phyloP scores from a whole-genome alignment of 495 filamentous ascomycete species.

The Daldinia grandis region DNA sequence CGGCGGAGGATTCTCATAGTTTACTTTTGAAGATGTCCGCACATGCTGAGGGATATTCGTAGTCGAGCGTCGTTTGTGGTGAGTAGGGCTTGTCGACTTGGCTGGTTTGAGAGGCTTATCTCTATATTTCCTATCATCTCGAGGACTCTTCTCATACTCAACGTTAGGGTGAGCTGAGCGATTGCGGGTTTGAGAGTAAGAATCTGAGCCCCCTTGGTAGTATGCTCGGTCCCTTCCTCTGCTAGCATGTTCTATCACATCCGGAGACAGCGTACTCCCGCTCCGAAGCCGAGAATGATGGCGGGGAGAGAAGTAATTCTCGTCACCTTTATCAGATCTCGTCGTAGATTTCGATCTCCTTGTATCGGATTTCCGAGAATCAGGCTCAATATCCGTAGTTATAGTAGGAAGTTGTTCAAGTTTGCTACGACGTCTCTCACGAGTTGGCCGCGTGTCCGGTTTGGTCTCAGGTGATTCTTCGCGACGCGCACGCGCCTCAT shows the following conservation, averaged over 20 bases:
- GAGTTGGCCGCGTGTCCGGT: constrained; percentile 24
- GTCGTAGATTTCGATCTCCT: constrained; percentile 43
- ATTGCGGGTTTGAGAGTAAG: constrained; percentile 31
- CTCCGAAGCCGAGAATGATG: constrained; percentile 29
- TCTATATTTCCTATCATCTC: constrained; percentile 38
- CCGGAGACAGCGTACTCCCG: constrained; percentile 35
- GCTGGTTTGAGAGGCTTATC: constrained; percentile 28
- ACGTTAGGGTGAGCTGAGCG: constrained; percentile 38
- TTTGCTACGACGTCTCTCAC: constrained; percentile 37
- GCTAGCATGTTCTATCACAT: constrained; percentile 48
- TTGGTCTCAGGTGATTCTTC: constrained; percentile 37
- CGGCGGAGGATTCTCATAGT: constrained; percentile 27
- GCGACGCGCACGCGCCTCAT: constrained; percentile 36
- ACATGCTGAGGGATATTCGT: constrained; percentile 35
- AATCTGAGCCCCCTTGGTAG: constrained; percentile 44
- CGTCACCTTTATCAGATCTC: constrained; percentile 39
- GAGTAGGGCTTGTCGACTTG: constrained; percentile 35
- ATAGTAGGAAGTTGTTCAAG: constrained; percentile 43
- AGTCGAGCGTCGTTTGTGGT: constrained; percentile 40
- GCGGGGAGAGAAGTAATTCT: constrained; percentile 47
- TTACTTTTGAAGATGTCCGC: constrained; percentile 25
- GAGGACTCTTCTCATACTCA: constrained; percentile 32
- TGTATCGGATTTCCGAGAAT: constrained; percentile 19
- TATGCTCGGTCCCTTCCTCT: constrained; percentile 53
- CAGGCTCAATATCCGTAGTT: constrained; percentile 34